Conservation (phyloP, 2,329 filamentous ascomycete species). For the Colletotrichum sansevieriae region DNA sequence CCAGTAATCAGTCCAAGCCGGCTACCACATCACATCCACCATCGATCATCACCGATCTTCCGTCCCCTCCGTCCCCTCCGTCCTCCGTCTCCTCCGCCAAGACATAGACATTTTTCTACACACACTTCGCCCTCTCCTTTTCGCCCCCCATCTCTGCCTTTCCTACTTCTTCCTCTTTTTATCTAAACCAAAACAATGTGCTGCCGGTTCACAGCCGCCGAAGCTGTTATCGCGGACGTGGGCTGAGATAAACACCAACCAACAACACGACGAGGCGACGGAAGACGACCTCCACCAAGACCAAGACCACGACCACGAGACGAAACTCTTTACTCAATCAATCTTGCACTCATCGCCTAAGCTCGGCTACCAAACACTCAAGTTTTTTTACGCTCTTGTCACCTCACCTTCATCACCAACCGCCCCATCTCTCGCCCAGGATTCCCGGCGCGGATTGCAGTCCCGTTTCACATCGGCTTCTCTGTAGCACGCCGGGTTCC, state of each 20-base stretch:
- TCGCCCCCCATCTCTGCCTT: neutral
- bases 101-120: neutral
- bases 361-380: neutral
- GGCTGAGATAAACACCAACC: constrained; percentile 29
- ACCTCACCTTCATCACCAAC: constrained; percentile 9
- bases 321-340: neutral
- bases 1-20: constrained; percentile 17
- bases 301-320: constrained; percentile 1
- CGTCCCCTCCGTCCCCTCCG: constrained; percentile 18
- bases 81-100: constrained; percentile 18
- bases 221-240: constrained; percentile 37
- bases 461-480: constrained; percentile 38
- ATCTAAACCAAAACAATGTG: constrained; percentile 31
- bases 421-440: constrained; percentile 19
- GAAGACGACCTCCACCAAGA: neutral
- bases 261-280: constrained; percentile 12
- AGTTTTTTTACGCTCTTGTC: constrained; percentile 22
- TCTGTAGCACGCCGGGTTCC: constrained; percentile 41
- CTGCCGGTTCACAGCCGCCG: constrained; percentile 36
- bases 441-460: constrained; percentile 29
- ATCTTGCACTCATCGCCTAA: constrained; percentile 3
- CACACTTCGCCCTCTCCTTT: constrained; percentile 3
- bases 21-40: constrained; percentile 35
- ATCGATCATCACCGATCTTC: constrained; percentile 30
- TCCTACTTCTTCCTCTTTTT: neutral